phyloP scores from a whole-genome alignment of 495 filamentous ascomycete species.

The Antarctomyces pellizariae region DNA sequence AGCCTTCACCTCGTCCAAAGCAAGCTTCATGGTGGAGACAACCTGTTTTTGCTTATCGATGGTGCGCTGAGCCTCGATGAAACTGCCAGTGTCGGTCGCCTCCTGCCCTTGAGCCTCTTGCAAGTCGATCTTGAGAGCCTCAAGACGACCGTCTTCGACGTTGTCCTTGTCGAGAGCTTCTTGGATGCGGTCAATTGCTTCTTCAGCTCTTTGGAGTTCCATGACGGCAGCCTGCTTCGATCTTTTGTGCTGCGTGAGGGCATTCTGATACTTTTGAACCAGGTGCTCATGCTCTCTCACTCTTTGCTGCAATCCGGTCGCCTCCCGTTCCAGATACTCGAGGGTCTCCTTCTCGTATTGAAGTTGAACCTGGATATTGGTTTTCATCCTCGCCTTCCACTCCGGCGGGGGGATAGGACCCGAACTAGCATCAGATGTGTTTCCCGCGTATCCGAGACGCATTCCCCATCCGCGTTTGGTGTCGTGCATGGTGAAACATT shows the following conservation, averaged over 20 bases:
- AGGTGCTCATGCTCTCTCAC: constrained; percentile 6
- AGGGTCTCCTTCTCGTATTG: constrained; percentile 22
- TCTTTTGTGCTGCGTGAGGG: constrained; percentile 19
- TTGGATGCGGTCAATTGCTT: constrained; percentile 30
- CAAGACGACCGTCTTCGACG: constrained; percentile 35
- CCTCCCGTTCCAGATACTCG: constrained; percentile 20
- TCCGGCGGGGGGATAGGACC: constrained; percentile 26
- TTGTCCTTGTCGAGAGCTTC: constrained; percentile 33
- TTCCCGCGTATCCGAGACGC: constrained; percentile 31
- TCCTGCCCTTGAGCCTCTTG: constrained; percentile 26
- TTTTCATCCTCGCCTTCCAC: constrained; percentile 49
- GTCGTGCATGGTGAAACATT: constrained; percentile 39
- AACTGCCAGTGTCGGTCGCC: constrained; percentile 20
- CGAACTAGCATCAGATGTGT: constrained; percentile 25
- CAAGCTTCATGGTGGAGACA: constrained; percentile 18
- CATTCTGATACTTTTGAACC: constrained; percentile 17
- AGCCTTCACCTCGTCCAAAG: constrained; percentile 18
- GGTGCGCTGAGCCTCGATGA: constrained; percentile 26
- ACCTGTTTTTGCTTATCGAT: constrained; percentile 24
- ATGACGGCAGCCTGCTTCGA: constrained; percentile 27
- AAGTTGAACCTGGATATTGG: constrained; percentile 47
- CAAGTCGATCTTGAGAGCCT: constrained; percentile 23
- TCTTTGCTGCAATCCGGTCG: constrained; percentile 7
- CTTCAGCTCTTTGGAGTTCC: constrained; percentile 29
- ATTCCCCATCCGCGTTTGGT: constrained; percentile 35